phyloP scores from a whole-genome alignment of 2,329 filamentous ascomycete genomes.

The Hypocreales sp. region DNA sequence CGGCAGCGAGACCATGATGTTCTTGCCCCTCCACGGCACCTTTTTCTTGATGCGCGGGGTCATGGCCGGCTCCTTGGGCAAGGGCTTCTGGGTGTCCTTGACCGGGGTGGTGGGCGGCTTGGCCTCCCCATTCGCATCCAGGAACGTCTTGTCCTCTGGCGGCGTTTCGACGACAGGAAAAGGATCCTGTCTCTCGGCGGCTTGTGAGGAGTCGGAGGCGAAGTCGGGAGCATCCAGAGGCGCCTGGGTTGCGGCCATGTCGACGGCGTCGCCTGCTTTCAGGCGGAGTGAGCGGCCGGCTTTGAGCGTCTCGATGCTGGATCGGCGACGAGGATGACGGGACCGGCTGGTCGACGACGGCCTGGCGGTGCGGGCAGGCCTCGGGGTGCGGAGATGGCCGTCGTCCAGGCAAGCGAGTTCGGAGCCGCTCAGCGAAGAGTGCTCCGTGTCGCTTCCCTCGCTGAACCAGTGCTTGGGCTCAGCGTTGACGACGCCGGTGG shows the following conservation, averaged over 20 bases:
- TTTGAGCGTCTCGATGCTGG: slow-evolving; percentile 41
- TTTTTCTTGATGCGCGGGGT: slow-evolving; percentile 53
- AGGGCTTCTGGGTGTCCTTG: slow-evolving; percentile 17
- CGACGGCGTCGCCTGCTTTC: slow-evolving; percentile 13
- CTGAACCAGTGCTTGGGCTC: slow-evolving; percentile 74
- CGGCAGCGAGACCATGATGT: slow-evolving; percentile 55
- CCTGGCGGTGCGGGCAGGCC: slow-evolving; percentile 15
- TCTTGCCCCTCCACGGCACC: slow-evolving; percentile 60
- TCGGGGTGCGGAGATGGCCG: slow-evolving; percentile 31
- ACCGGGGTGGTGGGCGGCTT: slow-evolving; percentile 18
- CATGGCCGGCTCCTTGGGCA: slow-evolving; percentile 22
- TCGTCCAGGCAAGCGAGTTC: slow-evolving; percentile 37
- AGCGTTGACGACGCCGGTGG: slow-evolving; percentile 51
- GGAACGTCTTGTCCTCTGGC: slow-evolving; percentile 1
- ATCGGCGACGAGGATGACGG: slow-evolving; percentile 28
- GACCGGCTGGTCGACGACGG: slow-evolving; percentile 10
- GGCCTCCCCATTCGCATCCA: slow-evolving; percentile 11
- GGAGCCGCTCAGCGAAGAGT: slow-evolving; percentile 58
- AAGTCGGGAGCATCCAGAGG: slow-evolving; percentile 2
- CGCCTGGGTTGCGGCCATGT: slow-evolving; percentile 15
- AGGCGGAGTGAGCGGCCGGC: slow-evolving; percentile 13
- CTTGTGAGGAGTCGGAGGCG: slow-evolving; percentile 7
- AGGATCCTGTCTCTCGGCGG: slow-evolving; percentile 10
- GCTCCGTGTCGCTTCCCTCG: slow-evolving; percentile 55
- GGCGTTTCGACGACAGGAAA: slow-evolving; percentile 3